Evolutionary conservation across 306 rosid genomes (phyloP), one percentile per base, ranked within the genome.

Genomic region (Neltuma alba): DNA sequence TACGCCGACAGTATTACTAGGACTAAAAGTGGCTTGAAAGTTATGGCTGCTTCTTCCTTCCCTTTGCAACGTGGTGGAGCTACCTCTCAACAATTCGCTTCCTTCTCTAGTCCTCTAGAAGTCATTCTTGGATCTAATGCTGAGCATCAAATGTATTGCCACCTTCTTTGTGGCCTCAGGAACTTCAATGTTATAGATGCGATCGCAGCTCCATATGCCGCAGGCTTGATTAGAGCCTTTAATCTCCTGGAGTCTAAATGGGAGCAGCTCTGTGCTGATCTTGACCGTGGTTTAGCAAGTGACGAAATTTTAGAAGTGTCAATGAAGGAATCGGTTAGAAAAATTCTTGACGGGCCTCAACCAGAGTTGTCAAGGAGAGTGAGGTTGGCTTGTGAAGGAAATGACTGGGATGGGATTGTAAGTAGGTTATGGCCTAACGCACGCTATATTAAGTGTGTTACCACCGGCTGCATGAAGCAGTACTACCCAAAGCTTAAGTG

Each of bases 121-220:
- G 89, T 91, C 38, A 52, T 88, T 80, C 72, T 86, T 36, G 97
- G 89, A 62, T 82, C 91, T 15, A 75, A 88, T 82, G 85, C 85
- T 30, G 88, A 91, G 60, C 87, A 91, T 52, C 94, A 88, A 83
- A 85, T 88, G 92, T 89, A 92, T 76, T 89, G 91, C 58, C 97
- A 89, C 75, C 87, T 88, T 80, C 87, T 89, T 3, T 89, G 97
- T 72, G 88, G 92, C 65, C 89, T 89, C 25, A 81, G 79, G 82
- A 85, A 82, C 52, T 74, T 69, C 1, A 83, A 86, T 4, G 37
- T 69, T 16, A 75, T 89, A 23, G 94, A 89, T 83, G 87, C 79
- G 13, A 85, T 92, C 14, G 33, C 50, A 36, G 79, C 87, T 70
- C 91, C 92, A 5, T 92, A 89, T 80, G 92, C 92, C 11, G 74